Evolutionary conservation across 257 asterid species (phyloP), one percentile per base, ranked within the genome.

Genomic region (Henckelia pumila): DNA sequence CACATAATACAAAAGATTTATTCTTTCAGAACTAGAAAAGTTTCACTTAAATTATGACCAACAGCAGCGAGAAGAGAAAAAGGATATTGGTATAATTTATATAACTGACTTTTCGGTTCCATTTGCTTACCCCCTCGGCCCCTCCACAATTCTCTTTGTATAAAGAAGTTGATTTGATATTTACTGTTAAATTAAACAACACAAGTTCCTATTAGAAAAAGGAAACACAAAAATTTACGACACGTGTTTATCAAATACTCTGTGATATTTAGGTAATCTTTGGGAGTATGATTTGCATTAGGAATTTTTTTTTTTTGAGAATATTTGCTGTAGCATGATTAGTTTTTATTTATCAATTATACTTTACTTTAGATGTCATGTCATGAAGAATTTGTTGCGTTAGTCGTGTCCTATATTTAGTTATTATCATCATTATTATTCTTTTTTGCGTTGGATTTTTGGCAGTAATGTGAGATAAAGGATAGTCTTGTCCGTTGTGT

Each of bases 371-470:
- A 35, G 47, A 35, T 35, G 47, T 35, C 47, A 35, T 5, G 16
- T 35, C 47, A 10, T 35, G 3, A 10, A 35, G 16, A 28, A 35
- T 35, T 35, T 35, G 47, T 35, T 35, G 4, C 16, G 47, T 35
- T 35, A 35, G 47, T 10, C 2, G 10, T 35, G 47, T 32, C 13
- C 10, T 32, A 32, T 32, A 32, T 35, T 10, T 35, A 0, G 9
- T 35, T 35, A 35, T 35, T 35, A 35, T 35, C 17, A 10, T 35
- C 8, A 32, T 32, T 32, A 2, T 35, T 9, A 1, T 2, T 2
- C 7, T 35, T 35, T 11, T 35, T 10, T 69, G 47, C 67, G 14
- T 13, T 52, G 73, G 67, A 62, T 52, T 35, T 30, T 35, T 35
- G 16, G 47, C 73, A 35, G 7, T 56, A 17, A 4, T 63, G 37